phyloP scores from a whole-genome alignment of 169 alveolate species.

The Plasmodium coatneyi region DNA sequence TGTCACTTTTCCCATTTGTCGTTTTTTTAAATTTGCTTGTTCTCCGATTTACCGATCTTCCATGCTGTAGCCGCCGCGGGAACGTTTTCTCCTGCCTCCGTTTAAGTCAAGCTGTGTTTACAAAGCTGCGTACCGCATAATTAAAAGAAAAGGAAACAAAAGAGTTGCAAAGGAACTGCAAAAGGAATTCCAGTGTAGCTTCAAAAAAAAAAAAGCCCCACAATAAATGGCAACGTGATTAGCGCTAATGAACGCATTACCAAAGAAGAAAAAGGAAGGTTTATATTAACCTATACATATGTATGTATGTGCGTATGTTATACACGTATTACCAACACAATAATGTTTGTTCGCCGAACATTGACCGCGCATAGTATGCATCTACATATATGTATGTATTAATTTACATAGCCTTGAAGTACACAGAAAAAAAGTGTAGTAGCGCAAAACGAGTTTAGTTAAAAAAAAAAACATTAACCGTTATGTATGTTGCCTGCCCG shows the following conservation, averaged over 20 bases:
- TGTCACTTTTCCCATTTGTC: not conserved
- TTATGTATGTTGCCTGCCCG: not conserved
- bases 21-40: not conserved
- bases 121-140: not conserved
- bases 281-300: not conserved
- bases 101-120: not conserved
- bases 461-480: not conserved
- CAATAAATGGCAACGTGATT: not conserved
- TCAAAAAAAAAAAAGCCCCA: not conserved
- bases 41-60: not conserved
- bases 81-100: not conserved
- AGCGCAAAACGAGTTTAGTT: not conserved
- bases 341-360: not conserved
- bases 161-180: not conserved
- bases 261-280: not conserved
- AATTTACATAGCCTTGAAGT: not conserved
- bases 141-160: not conserved
- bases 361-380: not conserved
- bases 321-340: not conserved
- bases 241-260: not conserved
- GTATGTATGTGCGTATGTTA: not conserved
- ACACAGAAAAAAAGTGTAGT: not conserved
- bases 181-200: not conserved
- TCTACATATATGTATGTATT: not conserved
- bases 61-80: not conserved